A percentile compares a stretch with the other conserved stretches of the same genome.
Conservation (phyloP, 768 basidiomycete species). For the Exsudoporus frostii region DNA sequence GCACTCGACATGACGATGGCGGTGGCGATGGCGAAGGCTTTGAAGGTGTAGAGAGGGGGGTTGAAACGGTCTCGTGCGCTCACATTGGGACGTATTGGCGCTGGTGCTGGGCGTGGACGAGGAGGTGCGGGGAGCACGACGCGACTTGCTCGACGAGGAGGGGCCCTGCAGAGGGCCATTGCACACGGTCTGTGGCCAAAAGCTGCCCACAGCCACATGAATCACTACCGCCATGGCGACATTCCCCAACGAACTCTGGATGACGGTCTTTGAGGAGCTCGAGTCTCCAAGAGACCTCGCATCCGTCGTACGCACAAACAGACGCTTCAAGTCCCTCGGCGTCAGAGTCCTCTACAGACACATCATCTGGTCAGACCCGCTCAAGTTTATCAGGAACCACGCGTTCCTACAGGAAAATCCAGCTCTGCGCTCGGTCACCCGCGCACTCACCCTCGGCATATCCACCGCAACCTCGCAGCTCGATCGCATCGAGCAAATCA, state of each 20-base stretch:
- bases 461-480: conserved; percentile 17
- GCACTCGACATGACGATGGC: conserved; percentile 51
- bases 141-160: not conserved
- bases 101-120: too few relatives aligned
- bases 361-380: conserved; percentile 33
- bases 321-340: conserved; percentile 30
- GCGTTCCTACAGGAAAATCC: conserved; percentile 10
- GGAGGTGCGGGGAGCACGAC: not conserved
- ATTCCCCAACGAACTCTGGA: conserved; percentile 39
- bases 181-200: too few relatives aligned
- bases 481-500: conserved; percentile 29
- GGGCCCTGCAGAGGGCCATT: not conserved
- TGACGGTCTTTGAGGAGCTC: conserved; percentile 36
- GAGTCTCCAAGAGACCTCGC: conserved; percentile 31
- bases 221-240: conserved; percentile 13
- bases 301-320: conserved; percentile 30
- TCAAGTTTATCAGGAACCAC: conserved; percentile 25
- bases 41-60: conserved; percentile 51
- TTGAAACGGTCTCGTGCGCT: conserved; percentile 36
- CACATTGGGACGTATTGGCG: not conserved
- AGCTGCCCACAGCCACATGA: conserved; percentile 6
- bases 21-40: conserved; percentile 68
- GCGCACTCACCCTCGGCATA: conserved; percentile 26
- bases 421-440: conserved; percentile 11
- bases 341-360: conserved; percentile 32